phyloP scores from a whole-genome alignment of 148 eudicot species.

The Camellia lanceoleosa region DNA sequence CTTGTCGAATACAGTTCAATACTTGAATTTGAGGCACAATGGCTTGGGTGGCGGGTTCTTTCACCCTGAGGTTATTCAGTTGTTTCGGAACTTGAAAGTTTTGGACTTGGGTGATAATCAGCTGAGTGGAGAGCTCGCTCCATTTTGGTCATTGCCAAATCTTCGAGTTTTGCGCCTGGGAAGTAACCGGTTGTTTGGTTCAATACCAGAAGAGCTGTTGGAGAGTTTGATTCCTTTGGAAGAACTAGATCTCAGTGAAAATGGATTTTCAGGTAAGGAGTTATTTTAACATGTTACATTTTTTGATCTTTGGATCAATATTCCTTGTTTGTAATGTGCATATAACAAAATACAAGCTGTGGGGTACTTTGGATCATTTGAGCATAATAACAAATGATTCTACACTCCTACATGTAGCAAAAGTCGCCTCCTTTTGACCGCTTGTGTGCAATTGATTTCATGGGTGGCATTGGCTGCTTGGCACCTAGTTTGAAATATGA shows the following conservation, averaged over 20 bases:
- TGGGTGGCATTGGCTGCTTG: too few species aligned
- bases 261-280: slow-evolving; percentile 80
- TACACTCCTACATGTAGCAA: too few species aligned
- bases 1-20: slow-evolving; percentile 59
- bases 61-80: slow-evolving; percentile 34
- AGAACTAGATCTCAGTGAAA: slow-evolving; percentile 84
- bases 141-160: slow-evolving; percentile 49
- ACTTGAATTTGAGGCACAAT: slow-evolving; percentile 68
- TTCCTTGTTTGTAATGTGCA: neutral
- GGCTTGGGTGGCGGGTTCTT: slow-evolving; percentile 57
- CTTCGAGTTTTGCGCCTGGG: slow-evolving; percentile 59
- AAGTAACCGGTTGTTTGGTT: slow-evolving; percentile 62
- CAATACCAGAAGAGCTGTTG: slow-evolving; percentile 56
- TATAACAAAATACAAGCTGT: neutral
- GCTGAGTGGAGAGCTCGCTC: slow-evolving; percentile 66
- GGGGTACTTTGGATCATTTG: neutral
- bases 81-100: slow-evolving; percentile 68
- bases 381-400: neutral
- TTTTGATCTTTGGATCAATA: neutral
- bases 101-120: slow-evolving; percentile 76
- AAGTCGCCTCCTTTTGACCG: too few species aligned
- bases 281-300: neutral
- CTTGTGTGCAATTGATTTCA: too few species aligned
- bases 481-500: too few species aligned
- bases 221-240: slow-evolving; percentile 52